Conservation (phyloP, 108 stramenopile species). For the Stephanodiscus minutulus region DNA sequence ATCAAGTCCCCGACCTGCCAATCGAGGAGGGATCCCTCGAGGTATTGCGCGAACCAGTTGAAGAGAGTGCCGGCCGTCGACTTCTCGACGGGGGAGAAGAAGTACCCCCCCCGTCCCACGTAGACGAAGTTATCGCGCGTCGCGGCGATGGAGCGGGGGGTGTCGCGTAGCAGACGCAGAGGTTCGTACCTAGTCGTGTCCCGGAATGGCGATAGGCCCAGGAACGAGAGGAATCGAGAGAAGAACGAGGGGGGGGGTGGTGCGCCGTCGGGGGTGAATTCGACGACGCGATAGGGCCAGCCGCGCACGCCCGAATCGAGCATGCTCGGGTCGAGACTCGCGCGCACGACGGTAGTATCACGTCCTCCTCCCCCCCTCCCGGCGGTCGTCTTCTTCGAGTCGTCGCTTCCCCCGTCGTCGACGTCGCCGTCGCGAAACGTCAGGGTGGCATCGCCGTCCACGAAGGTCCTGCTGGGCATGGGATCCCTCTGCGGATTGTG, state of each 20-base stretch:
- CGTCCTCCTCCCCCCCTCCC: background rate
- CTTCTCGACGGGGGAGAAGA: constrained; percentile 40
- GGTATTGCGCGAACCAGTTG: constrained; percentile 42
- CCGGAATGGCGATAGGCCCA: background rate
- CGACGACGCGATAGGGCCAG: constrained; percentile 31
- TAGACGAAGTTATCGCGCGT: constrained; percentile 42
- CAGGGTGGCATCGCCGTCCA: constrained; percentile 12
- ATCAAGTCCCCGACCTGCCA: constrained; percentile 46
- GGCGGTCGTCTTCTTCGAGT: too few relatives aligned
- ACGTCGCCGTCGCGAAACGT: constrained; percentile 12
- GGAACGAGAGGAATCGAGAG: constrained; percentile 11
- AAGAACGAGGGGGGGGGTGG: constrained; percentile 33
- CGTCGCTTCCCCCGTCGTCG: background rate
- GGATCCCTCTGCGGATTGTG: constrained; percentile 50
- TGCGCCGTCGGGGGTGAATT: constrained; percentile 23
- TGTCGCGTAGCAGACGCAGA: constrained; percentile 21
- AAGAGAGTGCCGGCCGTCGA: constrained; percentile 25
- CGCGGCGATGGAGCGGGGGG: constrained; percentile 16
- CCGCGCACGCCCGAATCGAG: constrained; percentile 26
- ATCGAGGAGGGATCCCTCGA: constrained; percentile 47
- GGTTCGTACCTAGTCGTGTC: constrained; percentile 31
- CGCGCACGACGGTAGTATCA: background rate
- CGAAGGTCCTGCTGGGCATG: constrained; percentile 33
- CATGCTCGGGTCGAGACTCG: constrained; percentile 24
- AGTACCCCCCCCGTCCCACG: constrained; percentile 46